Evolutionary conservation across 139 green algal genomes (phyloP).

Genomic region (Chlamydomonas eustigma): DNA sequence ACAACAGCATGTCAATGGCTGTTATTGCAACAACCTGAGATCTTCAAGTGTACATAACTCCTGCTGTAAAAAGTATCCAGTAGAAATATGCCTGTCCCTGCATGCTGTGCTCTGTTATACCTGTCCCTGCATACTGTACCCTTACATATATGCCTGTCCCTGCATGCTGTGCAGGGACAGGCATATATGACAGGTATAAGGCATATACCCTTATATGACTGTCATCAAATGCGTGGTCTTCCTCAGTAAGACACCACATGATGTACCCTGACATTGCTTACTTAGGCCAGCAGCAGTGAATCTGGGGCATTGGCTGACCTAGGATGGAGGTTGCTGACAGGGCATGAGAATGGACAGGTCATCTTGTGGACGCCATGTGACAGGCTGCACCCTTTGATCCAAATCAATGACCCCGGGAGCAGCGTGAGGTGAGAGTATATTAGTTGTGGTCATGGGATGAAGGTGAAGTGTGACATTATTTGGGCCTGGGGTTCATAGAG

Average conservation of each 20-base stretch:
- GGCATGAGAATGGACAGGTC: constrained; percentile 52
- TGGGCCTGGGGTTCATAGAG: not conserved
- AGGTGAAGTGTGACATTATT: not conserved
- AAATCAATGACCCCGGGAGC: not conserved
- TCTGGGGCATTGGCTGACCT: not conserved
- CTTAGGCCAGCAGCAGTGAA: not conserved
- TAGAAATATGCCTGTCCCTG: too few species aligned
- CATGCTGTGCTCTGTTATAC: too few species aligned
- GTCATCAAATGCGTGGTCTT: too few species aligned
- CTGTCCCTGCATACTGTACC: not conserved
- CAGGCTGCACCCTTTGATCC: not conserved
- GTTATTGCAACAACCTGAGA: too few species aligned
- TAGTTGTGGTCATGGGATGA: too few species aligned
- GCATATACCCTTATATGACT: too few species aligned
- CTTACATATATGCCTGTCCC: not conserved
- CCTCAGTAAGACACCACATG: too few species aligned
- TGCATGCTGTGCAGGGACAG: not conserved
- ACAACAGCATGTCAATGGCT: too few species aligned
- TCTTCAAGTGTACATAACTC: too few species aligned
- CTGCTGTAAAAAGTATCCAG: too few species aligned
- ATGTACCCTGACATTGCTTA: not conserved
- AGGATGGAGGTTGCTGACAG: constrained; percentile 42
- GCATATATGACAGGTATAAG: not conserved
- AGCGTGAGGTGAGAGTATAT: not conserved
- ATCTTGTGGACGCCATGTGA: constrained; percentile 37